Evolutionary conservation across 2,329 filamentous ascomycete genomes (phyloP).

Genomic region (Lecanicillium sp.): DNA sequence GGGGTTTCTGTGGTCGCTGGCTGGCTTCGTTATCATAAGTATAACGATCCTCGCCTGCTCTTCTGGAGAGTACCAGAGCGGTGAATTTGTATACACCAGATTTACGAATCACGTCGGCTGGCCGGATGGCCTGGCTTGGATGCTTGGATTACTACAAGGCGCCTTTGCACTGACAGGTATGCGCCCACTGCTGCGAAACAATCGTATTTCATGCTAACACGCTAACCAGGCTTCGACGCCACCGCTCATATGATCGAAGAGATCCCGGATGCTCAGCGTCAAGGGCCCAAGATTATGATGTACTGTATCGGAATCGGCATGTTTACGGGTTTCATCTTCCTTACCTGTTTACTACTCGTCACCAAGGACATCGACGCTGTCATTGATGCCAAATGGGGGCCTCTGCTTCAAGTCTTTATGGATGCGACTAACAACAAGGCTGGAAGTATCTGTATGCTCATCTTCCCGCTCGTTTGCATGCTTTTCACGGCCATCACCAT

Average conservation of each 20-base stretch:
- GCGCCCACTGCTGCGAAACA: neutral
- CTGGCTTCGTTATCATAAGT: slow-evolving; percentile 63
- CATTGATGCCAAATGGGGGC: slow-evolving; percentile 49
- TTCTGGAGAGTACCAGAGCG: slow-evolving; percentile 58
- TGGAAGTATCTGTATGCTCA: slow-evolving; percentile 56
- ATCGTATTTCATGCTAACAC: neutral
- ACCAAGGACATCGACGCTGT: slow-evolving; percentile 51
- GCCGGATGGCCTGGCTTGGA: slow-evolving; percentile 60
- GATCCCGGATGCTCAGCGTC: slow-evolving; percentile 50
- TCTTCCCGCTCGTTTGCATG: slow-evolving; percentile 60
- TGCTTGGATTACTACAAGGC: slow-evolving; percentile 48
- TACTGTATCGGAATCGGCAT: slow-evolving; percentile 59
- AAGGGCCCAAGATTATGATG: slow-evolving; percentile 62
- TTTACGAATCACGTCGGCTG: slow-evolving; percentile 66
- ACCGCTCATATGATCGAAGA: slow-evolving; percentile 50
- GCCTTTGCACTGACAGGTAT: slow-evolving; percentile 39
- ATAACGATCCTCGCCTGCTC: slow-evolving; percentile 63
- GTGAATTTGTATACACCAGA: slow-evolving; percentile 57
- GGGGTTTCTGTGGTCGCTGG: slow-evolving; percentile 65
- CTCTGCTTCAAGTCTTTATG: slow-evolving; percentile 56
- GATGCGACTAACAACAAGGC: slow-evolving; percentile 56
- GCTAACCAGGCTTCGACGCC: slow-evolving; percentile 37
- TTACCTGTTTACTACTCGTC: slow-evolving; percentile 58
- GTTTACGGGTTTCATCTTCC: slow-evolving; percentile 56
- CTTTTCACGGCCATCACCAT: slow-evolving; percentile 58